phyloP scores from a whole-genome alignment of 1,139 yeast species.

The Scheffersomyces parashehatae region DNA sequence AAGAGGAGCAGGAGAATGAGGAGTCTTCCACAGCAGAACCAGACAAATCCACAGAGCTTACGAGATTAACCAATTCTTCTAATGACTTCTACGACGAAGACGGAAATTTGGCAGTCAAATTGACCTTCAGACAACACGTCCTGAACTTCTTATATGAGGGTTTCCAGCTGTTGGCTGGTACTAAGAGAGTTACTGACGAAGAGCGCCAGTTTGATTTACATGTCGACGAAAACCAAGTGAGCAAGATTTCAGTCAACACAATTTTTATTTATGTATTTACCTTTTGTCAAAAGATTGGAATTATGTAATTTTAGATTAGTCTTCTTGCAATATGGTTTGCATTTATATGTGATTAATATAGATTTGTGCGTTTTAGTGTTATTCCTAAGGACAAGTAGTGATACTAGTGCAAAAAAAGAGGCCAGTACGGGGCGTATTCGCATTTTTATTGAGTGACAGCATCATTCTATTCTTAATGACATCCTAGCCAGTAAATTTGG shows the following conservation, averaged over 20 bases:
- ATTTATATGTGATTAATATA: no score
- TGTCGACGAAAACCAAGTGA: slow-evolving; percentile 27
- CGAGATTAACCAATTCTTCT: slow-evolving; percentile 9
- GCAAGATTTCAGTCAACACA: slow-evolving; percentile 14
- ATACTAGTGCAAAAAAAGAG: no score
- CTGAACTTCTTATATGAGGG: slow-evolving; percentile 16
- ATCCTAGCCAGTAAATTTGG: no score
- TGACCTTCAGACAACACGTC: slow-evolving; percentile 24
- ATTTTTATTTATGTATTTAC: slow-evolving; percentile 25
- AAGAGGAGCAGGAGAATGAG: slow-evolving; percentile 2
- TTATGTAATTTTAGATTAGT: slow-evolving; percentile 20
- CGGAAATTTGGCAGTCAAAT: slow-evolving; percentile 15
- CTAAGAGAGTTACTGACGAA: slow-evolving; percentile 18
- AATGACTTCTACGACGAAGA: slow-evolving; percentile 10
- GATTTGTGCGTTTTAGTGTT: no score
- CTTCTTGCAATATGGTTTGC: background rate
- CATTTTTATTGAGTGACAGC: no score
- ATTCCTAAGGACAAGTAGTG: no score
- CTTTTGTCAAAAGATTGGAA: slow-evolving; percentile 33
- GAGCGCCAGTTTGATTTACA: slow-evolving; percentile 23
- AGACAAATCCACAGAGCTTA: slow-evolving; percentile 2
- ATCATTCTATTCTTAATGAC: no score
- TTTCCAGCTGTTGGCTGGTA: slow-evolving; percentile 15
- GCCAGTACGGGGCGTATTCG: no score
- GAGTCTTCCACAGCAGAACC: background rate